phyloP scores from a whole-genome alignment of 1,284 basidiomycete species.

The Microbotryomycetes sp. region DNA sequence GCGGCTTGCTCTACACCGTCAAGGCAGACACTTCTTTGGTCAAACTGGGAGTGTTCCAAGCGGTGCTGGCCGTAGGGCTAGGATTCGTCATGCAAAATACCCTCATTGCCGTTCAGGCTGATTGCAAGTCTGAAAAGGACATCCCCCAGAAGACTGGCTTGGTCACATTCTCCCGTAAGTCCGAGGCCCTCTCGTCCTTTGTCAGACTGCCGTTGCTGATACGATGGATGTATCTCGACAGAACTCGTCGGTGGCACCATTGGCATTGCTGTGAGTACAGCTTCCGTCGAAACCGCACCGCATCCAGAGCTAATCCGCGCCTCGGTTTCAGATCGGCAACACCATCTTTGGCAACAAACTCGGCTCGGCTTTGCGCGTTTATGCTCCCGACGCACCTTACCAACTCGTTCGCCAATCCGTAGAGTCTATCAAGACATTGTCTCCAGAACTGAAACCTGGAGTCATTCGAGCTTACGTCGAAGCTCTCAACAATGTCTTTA shows the following conservation, averaged over 20 bases:
- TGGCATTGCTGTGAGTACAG: constrained; percentile 36
- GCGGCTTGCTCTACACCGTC: constrained; percentile 47
- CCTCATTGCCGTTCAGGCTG: constrained; percentile 45
- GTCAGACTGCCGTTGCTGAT: constrained; percentile 31
- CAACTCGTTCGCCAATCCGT: constrained; percentile 24
- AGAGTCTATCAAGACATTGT: constrained; percentile 36
- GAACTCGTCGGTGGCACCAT: constrained; percentile 45
- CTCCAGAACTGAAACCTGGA: constrained; percentile 35
- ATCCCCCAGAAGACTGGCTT: constrained; percentile 21
- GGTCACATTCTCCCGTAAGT: constrained; percentile 11
- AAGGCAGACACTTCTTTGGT: constrained; percentile 38
- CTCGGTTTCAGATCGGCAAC: constrained; percentile 39
- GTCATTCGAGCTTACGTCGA: constrained; percentile 46
- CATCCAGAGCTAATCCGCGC: not conserved
- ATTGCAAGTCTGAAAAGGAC: constrained; percentile 38
- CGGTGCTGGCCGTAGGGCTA: constrained; percentile 40
- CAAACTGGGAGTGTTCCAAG: constrained; percentile 46
- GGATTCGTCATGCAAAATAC: constrained; percentile 41
- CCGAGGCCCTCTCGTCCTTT: constrained; percentile 16
- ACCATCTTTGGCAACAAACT: constrained; percentile 41
- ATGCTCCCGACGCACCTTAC: constrained; percentile 31
- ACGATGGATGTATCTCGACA: constrained; percentile 42
- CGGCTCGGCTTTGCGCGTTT: constrained; percentile 30
- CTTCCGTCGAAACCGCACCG: not conserved
- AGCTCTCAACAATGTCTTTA: constrained; percentile 43